Evolutionary conservation across 108 stramenopile genomes (phyloP), one percentile per base, ranked within the genome.

Genomic region (Cyclotella baltica): DNA sequence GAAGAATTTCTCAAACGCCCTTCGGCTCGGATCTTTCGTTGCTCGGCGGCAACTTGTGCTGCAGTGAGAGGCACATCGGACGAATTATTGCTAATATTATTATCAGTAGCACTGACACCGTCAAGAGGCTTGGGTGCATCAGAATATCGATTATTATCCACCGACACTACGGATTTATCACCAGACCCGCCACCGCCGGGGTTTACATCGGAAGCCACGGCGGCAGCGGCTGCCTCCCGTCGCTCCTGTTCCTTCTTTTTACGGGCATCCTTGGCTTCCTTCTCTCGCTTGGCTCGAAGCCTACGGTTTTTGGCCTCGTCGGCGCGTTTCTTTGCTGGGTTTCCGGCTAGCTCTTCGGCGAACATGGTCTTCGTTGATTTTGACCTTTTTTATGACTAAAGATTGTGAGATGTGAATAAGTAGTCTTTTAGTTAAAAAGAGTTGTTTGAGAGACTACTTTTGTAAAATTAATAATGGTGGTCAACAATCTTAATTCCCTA

Each of bases 271-370:
- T 78, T 84, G 47, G 59, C 88, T 63, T 83, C 71, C 48, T 92
- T 76, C 66, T 92, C 81, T 28, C 84, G 65, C 31, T 91, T 91
- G 34, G 90, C 62, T 51, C 89, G 80, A 48, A 85, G 70, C 13
- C 93, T 80, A 53, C 91, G 83, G 43, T 70, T 72, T 71, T 76
- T 78, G 67, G 89, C 88, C 34, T 90, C 91, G 35, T 91, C 90
- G 63, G 90, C 90, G 13, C 90, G 68, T 66, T 91, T 89, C 50
- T 84, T 87, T 37, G 73, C 85, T 5, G 91, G 81, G 63, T 92
- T 94, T 0, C 89, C 88, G 62, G 85, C 70, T 34, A 92, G 61
- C 55, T 94, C 93, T 48, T 94, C 93, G 2, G 93, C 75, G 83
- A 94, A 94, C 93, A 94, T 94, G 63, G 33, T 69, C n/a, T n/a